Base-by-base conservation (phyloP, 768 basidiomycete species). In the Hericium coralloides region DNA sequence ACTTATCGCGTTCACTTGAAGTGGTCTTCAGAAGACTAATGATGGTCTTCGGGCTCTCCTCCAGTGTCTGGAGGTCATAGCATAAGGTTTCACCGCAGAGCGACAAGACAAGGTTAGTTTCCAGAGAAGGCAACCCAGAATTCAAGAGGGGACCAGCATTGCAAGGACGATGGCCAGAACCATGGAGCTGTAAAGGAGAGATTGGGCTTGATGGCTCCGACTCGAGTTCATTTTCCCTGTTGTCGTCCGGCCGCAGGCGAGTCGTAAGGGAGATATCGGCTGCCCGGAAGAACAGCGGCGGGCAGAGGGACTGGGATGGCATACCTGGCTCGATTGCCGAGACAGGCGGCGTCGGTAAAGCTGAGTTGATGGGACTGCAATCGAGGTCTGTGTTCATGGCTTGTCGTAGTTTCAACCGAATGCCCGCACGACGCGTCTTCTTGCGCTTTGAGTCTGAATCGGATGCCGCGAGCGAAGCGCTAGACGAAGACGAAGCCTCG, bases 1-100 rank as follows among this genome's bases (percentile, higher is more conserved):
- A 84, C 58, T 72, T 78, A 26, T 74, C 79, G 51, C 76, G 72
- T 59, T 79, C 80, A 48, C 75, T 74, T 5, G 68, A 66, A 2
- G 78, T 73, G 4, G 66, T 58, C 56, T 73, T 76, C 5, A 85
- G 69, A 10, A 82, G 65, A 41, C 72, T 66, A 38, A 82, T 79
- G 53, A 80, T 74, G 8, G 70, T 65, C 26, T 62, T 59, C 7
- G 79, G 76, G 63, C 81, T 70, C n/a, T 70, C 68, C 56, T 74
- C 72, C 17, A 81, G 70, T 17, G 67, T 59, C 2, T 72, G 65
- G 15, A 83, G 73, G 60, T 79, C 73, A 60, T 72, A 76, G 9
- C 64, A 52, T 41, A 56, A 55, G 53, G 55, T 22, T 55, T 63
- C 48, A 23, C 60, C 50, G 52, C 50, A 18, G 26, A 50, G 52